Evolutionary conservation across 2,329 filamentous ascomycete genomes (phyloP), one percentile per base, ranked within the genome.

Genomic region (Stemphylium beticola): DNA sequence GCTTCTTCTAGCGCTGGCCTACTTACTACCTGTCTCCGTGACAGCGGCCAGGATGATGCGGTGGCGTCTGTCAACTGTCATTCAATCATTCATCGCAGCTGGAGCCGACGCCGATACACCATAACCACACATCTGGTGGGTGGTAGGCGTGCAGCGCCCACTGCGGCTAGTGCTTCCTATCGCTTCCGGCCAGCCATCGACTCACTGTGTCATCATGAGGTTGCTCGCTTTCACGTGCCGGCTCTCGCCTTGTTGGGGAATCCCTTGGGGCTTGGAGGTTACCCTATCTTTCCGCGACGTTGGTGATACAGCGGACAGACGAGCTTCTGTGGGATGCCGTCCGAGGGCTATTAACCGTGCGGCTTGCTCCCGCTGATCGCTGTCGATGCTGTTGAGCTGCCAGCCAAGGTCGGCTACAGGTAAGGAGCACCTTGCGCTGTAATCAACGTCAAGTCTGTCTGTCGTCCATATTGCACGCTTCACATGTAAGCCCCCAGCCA

Each of bases 41-140:
- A 24, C 22, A 7, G 22, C 22, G 6, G 22, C 22, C 22, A 24
- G 22, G 22, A 24, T 24, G 22, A 33, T 39, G 41, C 29, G 32
- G 33, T 37, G 49, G 38, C 46, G 46, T 39, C 51, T 50, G 51
- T 50, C 52, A 50, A 31, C 31, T 18, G 40, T 41, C 47, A 33
- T 44, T 5, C 26, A 29, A 29, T 29, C 8, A 29, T 29, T 29
- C 26, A 29, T 29, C 26, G 26, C 26, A 9, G 7, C 26, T 11
- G 26, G 26, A 26, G 24, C 24, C 24, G 24, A 26, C 24, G 6
- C 22, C 22, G 22, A 22, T 6, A 26, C 24, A 26, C 24, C 24
- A 6, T 26, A 26, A 26, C 24, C 24, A 7, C 24, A 22, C 22
- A 6, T 22, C 22, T 22, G 22, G 22, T 22, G 6, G 4, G 6